Percentiles rank a stretch among this genome's conserved stretches.
These are phyloP conservation scores for Saccharomycopsis microspora DNA, from an alignment of 805 yeast genomes.

Conservation along the genomic window DNA sequence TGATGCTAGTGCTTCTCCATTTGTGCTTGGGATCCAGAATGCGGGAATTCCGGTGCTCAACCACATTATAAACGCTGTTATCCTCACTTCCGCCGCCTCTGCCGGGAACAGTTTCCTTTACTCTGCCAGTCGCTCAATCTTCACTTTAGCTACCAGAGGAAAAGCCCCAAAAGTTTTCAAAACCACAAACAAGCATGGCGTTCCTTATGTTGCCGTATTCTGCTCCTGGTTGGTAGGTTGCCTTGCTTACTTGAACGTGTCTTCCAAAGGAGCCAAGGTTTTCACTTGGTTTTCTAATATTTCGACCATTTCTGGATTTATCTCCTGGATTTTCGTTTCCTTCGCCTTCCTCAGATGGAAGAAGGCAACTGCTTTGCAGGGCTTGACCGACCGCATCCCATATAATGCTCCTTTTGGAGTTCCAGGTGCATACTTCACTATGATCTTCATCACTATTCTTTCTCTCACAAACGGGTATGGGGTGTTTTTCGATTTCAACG, in stretches of 20 bases:
- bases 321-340: slow-evolving; percentile 58
- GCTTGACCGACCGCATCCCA: not conserved
- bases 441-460: slow-evolving; percentile 38
- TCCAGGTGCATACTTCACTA: slow-evolving; percentile 42
- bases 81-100: slow-evolving; percentile 54
- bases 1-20: slow-evolving; percentile 58
- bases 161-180: slow-evolving; percentile 63
- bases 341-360: slow-evolving; percentile 58
- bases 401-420: slow-evolving; percentile 32
- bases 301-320: slow-evolving; percentile 64
- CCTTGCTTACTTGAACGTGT: slow-evolving; percentile 61
- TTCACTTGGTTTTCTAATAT: slow-evolving; percentile 66
- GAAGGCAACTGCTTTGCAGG: slow-evolving; percentile 22
- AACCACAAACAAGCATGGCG: slow-evolving; percentile 55
- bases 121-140: slow-evolving; percentile 26
- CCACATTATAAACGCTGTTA: slow-evolving; percentile 60
- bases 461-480: slow-evolving; percentile 65
- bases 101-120: slow-evolving; percentile 60
- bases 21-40: slow-evolving; percentile 57
- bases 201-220: slow-evolving; percentile 52
- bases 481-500: slow-evolving; percentile 30
- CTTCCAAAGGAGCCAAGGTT: slow-evolving; percentile 41
- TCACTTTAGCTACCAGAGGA: slow-evolving; percentile 48
- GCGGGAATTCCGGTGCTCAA: slow-evolving; percentile 58
- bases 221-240: slow-evolving; percentile 24